These are phyloP conservation scores for Magnaporthiopsis incrustans DNA, from an alignment of 2,329 filamentous ascomycete species.

Conservation along the genomic window DNA sequence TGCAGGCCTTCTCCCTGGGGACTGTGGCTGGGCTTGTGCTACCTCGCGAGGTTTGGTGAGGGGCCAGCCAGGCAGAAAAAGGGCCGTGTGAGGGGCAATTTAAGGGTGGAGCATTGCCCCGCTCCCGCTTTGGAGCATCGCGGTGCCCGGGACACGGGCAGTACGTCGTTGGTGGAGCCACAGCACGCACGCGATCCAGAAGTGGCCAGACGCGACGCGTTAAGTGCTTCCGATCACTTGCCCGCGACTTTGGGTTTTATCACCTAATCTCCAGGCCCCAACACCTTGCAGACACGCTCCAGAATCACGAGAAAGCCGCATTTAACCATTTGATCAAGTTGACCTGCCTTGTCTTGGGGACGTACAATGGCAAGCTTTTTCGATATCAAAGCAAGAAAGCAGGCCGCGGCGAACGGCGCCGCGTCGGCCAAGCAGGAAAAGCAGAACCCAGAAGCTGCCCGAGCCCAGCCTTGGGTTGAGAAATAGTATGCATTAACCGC, in stretches of 20 bases:
- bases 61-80: background rate
- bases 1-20: no score
- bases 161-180: no score
- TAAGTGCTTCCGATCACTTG: background rate
- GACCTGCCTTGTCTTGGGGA: background rate
- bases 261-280: background rate
- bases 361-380: constrained; percentile 79
- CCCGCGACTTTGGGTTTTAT: background rate
- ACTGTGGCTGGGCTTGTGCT: no score
- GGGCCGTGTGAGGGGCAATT: background rate
- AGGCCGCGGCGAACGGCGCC: constrained; percentile 56
- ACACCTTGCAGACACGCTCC: background rate
- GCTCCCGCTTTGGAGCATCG: background rate
- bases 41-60: background rate
- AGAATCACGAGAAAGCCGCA: background rate
- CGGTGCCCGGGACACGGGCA: no score
- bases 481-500: constrained; percentile 70
- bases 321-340: background rate
- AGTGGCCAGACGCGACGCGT: background rate
- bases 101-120: background rate
- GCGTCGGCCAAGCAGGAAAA: constrained; percentile 58
- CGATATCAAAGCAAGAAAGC: constrained; percentile 85
- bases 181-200: no score
- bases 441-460: constrained; percentile 53
- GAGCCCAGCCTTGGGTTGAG: constrained; percentile 91